A percentile compares a stretch with the other conserved stretches of the same genome.
Conservation (phyloP, 108 stramenopile genomes). For the Cyclostephanos tholiformis region DNA sequence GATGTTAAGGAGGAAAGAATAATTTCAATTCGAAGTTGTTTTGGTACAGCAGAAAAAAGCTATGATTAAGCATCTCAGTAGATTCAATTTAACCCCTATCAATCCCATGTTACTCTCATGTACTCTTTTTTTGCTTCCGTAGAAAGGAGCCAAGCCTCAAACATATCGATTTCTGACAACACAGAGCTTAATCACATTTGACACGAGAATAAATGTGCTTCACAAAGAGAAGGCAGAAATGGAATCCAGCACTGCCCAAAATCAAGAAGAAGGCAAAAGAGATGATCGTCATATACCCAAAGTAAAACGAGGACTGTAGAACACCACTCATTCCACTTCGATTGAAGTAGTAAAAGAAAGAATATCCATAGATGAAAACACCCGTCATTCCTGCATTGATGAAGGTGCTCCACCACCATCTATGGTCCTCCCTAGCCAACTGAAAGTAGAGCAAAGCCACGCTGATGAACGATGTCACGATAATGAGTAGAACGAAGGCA, state of each 20-base stretch:
- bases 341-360: constrained; percentile 95
- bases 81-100: too few species aligned
- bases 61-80: too few species aligned
- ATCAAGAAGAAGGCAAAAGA: constrained; percentile 96
- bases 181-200: constrained; percentile 85
- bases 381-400: constrained; percentile 96
- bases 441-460: constrained; percentile 98
- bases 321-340: constrained; percentile 94
- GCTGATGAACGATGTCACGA: constrained; percentile 93
- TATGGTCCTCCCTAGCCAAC: constrained; percentile 95
- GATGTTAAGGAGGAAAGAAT: too few species aligned
- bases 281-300: constrained; percentile 97
- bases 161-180: too few species aligned
- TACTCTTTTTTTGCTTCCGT: too few species aligned
- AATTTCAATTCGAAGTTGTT: too few species aligned
- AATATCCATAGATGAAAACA: constrained; percentile 93
- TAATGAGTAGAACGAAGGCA: constrained; percentile 91
- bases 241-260: constrained; percentile 95
- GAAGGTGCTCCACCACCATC: constrained; percentile 99
- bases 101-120: too few species aligned
- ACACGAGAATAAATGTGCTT: constrained; percentile 94
- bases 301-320: constrained; percentile 94
- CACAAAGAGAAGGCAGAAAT: constrained; percentile 91
- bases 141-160: too few species aligned
- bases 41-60: too few species aligned